Evolutionary conservation across 2,329 filamentous ascomycete genomes (phyloP).

Genomic region (Bipolaris oryzae): DNA sequence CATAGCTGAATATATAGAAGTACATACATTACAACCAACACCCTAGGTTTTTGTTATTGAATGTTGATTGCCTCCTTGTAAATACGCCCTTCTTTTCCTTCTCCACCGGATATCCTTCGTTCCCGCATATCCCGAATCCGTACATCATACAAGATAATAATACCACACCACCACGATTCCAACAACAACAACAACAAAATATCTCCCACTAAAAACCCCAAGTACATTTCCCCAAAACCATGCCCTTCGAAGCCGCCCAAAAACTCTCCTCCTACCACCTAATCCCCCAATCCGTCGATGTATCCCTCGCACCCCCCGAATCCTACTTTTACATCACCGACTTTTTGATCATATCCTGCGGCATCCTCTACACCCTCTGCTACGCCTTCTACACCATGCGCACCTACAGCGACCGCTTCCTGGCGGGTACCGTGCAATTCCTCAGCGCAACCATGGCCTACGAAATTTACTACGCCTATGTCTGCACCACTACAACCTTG

Average conservation of each 20-base stretch:
- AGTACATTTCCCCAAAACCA: slow-evolving; percentile 13
- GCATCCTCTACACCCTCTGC: slow-evolving; percentile 50
- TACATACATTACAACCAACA: background rate
- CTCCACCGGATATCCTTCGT: too few relatives aligned
- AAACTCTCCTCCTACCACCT: slow-evolving; percentile 53
- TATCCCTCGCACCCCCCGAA: slow-evolving; percentile 46
- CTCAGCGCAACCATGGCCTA: slow-evolving; percentile 47
- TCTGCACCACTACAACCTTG: slow-evolving; percentile 43
- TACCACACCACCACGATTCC: too few relatives aligned
- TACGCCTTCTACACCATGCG: slow-evolving; percentile 50
- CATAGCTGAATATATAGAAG: background rate
- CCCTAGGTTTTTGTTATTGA: too few relatives aligned
- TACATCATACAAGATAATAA: too few relatives aligned
- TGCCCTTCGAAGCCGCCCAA: slow-evolving; percentile 43
- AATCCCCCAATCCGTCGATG: slow-evolving; percentile 59
- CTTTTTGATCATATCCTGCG: slow-evolving; percentile 50
- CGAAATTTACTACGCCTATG: slow-evolving; percentile 50
- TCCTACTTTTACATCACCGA: slow-evolving; percentile 52
- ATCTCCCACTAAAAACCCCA: too few relatives aligned
- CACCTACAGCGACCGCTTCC: slow-evolving; percentile 45
- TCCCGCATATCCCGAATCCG: background rate
- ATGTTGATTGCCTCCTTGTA: too few relatives aligned
- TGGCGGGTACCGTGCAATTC: slow-evolving; percentile 43
- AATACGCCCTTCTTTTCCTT: too few relatives aligned
- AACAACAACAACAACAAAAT: too few relatives aligned